These are phyloP conservation scores for Cercospora beticola DNA, from an alignment of 2,329 filamentous ascomycete species.

Conservation along the genomic window DNA sequence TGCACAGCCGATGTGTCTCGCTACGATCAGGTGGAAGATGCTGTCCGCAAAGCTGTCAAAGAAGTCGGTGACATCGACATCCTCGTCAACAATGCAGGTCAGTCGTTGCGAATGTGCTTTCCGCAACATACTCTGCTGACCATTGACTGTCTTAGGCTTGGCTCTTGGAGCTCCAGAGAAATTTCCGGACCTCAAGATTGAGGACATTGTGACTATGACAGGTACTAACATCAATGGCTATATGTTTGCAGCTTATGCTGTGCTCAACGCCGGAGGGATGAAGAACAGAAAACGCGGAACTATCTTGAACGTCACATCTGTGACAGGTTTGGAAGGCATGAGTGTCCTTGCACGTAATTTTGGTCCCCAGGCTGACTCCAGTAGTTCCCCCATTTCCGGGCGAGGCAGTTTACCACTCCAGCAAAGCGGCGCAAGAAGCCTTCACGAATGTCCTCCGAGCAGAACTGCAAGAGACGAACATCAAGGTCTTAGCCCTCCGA, in stretches of 20 bases:
- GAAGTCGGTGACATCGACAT: constrained; percentile 24
- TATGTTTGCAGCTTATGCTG: constrained; percentile 49
- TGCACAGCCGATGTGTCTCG: constrained; percentile 38
- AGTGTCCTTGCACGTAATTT: background rate
- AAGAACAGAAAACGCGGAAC: constrained; percentile 41
- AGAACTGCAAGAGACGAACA: constrained; percentile 49
- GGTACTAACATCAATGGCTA: constrained; percentile 51
- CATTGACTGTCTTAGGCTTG: constrained; percentile 37
- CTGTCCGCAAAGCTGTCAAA: constrained; percentile 35
- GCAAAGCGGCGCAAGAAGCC: constrained; percentile 50
- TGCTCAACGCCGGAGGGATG: constrained; percentile 48
- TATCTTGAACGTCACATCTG: constrained; percentile 52
- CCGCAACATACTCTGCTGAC: background rate
- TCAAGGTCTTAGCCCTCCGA: constrained; percentile 49
- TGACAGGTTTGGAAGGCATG: constrained; percentile 41
- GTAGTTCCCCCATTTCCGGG: constrained; percentile 49
- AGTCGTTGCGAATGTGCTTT: background rate
- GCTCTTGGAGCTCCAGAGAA: constrained; percentile 48
- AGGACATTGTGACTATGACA: constrained; percentile 48
- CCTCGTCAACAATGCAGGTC: constrained; percentile 14
- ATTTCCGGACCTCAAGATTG: constrained; percentile 46
- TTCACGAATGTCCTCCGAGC: constrained; percentile 52
- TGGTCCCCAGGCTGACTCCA: background rate
- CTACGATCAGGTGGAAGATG: constrained; percentile 36
- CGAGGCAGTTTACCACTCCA: constrained; percentile 52